These are phyloP conservation scores for Echium plantagineum DNA, from an alignment of 257 asterid genomes.

Conservation along the genomic window DNA sequence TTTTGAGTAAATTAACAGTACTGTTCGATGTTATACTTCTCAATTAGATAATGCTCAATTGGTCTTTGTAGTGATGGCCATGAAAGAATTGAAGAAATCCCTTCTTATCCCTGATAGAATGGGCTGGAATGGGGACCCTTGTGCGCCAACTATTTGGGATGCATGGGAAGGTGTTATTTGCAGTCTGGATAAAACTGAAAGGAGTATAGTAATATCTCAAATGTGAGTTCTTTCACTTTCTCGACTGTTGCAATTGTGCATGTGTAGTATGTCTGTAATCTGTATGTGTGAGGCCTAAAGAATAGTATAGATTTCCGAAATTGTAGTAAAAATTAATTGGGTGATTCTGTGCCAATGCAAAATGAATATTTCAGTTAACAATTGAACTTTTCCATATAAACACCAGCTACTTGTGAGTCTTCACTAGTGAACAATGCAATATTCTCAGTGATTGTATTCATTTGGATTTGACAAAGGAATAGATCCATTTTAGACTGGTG, in stretches of 20 bases:
- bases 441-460: too few species aligned
- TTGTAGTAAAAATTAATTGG: too few species aligned
- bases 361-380: too few species aligned
- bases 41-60: too few species aligned
- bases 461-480: too few species aligned
- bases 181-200: constrained; percentile 38
- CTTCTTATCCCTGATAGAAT: constrained; percentile 81
- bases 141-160: constrained; percentile 97
- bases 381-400: too few species aligned
- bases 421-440: too few species aligned
- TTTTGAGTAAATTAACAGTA: too few species aligned
- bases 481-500: too few species aligned
- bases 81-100: constrained; percentile 80
- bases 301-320: neutral
- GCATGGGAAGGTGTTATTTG: constrained; percentile 99
- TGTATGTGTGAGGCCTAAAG: neutral
- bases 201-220: constrained; percentile 68
- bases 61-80: constrained; percentile 55
- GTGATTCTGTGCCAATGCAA: too few species aligned
- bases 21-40: too few species aligned
- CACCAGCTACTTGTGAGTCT: too few species aligned
- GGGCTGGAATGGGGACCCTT: constrained; percentile 99
- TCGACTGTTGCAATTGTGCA: neutral
- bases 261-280: neutral
- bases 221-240: constrained; percentile 40